Conservation (phyloP, 83 land plant species). For the Larix sibirica region DNA sequence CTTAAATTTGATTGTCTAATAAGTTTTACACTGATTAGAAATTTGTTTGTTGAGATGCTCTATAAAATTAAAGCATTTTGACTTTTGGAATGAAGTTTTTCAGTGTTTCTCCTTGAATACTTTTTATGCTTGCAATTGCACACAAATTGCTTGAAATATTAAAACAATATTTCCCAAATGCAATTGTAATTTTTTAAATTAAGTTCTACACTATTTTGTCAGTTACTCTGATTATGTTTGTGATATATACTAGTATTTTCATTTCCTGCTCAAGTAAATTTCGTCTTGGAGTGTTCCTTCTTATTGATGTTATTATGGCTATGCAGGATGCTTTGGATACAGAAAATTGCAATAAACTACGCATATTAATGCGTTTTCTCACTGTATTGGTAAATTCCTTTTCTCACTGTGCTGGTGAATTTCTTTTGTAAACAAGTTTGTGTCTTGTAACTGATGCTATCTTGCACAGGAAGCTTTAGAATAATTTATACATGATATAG, state of each 20-base stretch:
- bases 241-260: background rate
- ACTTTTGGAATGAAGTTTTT: too few relatives aligned
- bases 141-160: background rate
- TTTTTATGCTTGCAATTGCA: background rate
- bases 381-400: constrained; percentile 63
- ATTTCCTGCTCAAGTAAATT: background rate
- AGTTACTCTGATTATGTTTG: background rate
- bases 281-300: background rate
- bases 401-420: too few relatives aligned
- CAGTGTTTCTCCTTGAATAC: too few relatives aligned
- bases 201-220: background rate
- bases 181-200: background rate
- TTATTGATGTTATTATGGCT: background rate
- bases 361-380: constrained; percentile 75
- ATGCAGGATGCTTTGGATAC: constrained; percentile 77
- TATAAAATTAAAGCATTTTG: too few relatives aligned
- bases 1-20: too few relatives aligned
- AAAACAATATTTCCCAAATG: background rate
- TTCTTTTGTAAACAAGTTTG: too few relatives aligned
- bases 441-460: too few relatives aligned
- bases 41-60: too few relatives aligned
- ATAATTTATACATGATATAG: too few relatives aligned
- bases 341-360: constrained; percentile 76
- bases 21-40: too few relatives aligned
- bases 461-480: too few relatives aligned